A percentile compares a stretch with the other conserved stretches of the same genome.
phyloP scores from a whole-genome alignment of 1,139 yeast species.

The Ogataea hybrid region DNA sequence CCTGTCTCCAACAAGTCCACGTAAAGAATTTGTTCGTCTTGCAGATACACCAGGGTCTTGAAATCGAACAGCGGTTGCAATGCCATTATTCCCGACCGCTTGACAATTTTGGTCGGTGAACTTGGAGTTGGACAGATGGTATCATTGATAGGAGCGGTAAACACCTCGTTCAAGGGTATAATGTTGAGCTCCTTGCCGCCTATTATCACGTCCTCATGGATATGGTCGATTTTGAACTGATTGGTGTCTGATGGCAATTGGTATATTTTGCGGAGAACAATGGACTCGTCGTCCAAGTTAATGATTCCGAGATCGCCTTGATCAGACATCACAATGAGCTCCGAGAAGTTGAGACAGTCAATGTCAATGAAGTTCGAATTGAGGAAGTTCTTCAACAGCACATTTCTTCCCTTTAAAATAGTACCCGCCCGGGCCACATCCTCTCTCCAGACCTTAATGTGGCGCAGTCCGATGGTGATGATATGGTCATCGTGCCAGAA shows the following conservation, averaged over 20 bases:
- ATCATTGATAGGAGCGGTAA: constrained; percentile 8
- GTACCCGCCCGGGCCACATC: constrained; percentile 16
- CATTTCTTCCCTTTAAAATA: constrained; percentile 56
- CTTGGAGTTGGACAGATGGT: constrained; percentile 25
- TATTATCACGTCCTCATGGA: constrained; percentile 15
- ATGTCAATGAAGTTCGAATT: constrained; percentile 46
- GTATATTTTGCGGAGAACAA: constrained; percentile 24
- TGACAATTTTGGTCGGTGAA: constrained; percentile 27
- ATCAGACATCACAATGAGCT: constrained; percentile 43
- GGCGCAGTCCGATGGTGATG: constrained; percentile 58
- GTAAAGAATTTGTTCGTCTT: constrained; percentile 31
- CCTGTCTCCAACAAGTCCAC: constrained; percentile 29
- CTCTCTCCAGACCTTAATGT: constrained; percentile 57
- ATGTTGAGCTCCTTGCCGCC: constrained; percentile 17
- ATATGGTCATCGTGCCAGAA: constrained; percentile 52
- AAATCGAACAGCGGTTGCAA: constrained; percentile 24
- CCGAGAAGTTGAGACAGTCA: constrained; percentile 37
- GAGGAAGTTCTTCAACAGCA: constrained; percentile 48
- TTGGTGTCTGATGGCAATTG: constrained; percentile 18
- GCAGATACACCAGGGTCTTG: constrained; percentile 32
- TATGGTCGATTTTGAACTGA: constrained; percentile 24
- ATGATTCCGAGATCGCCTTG: constrained; percentile 40
- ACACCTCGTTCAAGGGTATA: constrained; percentile 16
- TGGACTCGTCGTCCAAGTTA: constrained; percentile 31
- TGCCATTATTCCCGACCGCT: constrained; percentile 25